These are phyloP conservation scores for Pythium brassicae DNA, from an alignment of 352 stramenopile species.

Conservation along the genomic window DNA sequence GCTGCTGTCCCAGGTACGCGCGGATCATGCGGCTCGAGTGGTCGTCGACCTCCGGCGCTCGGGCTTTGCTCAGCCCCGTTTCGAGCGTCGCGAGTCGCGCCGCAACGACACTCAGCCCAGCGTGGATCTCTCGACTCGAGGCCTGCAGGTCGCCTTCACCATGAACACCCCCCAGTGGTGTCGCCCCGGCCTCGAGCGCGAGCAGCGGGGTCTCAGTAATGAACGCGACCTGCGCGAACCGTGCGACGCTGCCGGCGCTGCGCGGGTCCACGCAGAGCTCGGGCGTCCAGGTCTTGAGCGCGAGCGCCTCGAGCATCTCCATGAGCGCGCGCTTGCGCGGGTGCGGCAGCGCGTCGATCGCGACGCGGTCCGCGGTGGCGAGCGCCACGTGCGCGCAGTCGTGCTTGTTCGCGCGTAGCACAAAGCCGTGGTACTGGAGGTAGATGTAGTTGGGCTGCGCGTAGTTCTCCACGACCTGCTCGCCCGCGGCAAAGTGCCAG, in stretches of 20 bases:
- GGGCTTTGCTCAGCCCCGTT: neutral
- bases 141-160: neutral
- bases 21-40: constrained; percentile 14
- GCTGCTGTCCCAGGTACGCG: constrained; percentile 24
- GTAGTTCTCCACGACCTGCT: constrained; percentile 92
- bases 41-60: neutral
- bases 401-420: constrained; percentile 67
- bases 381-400: constrained; percentile 80
- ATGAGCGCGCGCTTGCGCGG: constrained; percentile 13
- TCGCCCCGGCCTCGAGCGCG: constrained; percentile 5
- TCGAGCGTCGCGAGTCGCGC: constrained; percentile 8
- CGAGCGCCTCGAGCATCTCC: constrained; percentile 16
- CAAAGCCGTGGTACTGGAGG: constrained; percentile 90
- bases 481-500: constrained; percentile 49
- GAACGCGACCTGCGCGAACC: constrained; percentile 24
- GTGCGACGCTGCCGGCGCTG: constrained; percentile 4
- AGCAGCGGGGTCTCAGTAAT: constrained; percentile 16
- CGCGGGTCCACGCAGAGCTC: constrained; percentile 30
- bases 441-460: constrained; percentile 93
- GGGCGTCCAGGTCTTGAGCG: constrained; percentile 29
- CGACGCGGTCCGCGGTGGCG: constrained; percentile 8
- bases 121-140: neutral
- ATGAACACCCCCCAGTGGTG: no score
- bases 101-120: neutral
- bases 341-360: constrained; percentile 9